Base-by-base conservation (phyloP, 306 rosid species). In the Prunus mume region DNA sequence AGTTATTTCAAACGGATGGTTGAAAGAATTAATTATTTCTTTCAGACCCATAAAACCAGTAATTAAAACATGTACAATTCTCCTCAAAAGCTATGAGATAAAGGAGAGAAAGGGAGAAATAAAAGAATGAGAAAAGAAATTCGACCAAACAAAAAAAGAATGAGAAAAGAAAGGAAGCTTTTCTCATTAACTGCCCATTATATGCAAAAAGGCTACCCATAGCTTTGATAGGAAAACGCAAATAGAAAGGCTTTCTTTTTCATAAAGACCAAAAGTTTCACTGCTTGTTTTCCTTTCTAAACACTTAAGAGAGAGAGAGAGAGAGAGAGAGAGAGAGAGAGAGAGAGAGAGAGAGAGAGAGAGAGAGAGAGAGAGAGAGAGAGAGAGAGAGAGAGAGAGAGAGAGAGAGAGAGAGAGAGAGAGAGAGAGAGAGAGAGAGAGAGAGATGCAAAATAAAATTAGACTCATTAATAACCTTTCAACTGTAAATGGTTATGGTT, bases 261-360 rank as follows among this genome's bases (percentile, higher is more conserved):
- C 18, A 47, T 50, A 4, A 50, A 69, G 25, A 69, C 32, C 62
- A 34, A 68, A 68, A 47, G 12, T 15, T 24, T 50, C 15, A 14
- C 2, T 17, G 6, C 56, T 51, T 4, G n/a, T 0, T 46, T 11
- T 46, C 50, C 50, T 46, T 46, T 46, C 10, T 2, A 27, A 46
- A 46, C 9, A 46, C 28, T 22, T 55, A 25, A 57, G 63, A 57
- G 64, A 57, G 63, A 57, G 30, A 57, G 63, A 57, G 63, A 57
- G 30, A 57, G 63, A 57, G 63, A 57, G 30, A 57, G 63, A 57
- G 63, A 57, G 30, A 57, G 63, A 57, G 63, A 57, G 30, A 57
- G 63, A 57, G 63, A 57, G 63, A 57, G 63, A 57, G 28, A 57
- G 63, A 57, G 63, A 57, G 28, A 57, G 63, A 57, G 63, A 57